Conservation (phyloP, 345 rosid genomes). For the Dipteronia dyeriana region DNA sequence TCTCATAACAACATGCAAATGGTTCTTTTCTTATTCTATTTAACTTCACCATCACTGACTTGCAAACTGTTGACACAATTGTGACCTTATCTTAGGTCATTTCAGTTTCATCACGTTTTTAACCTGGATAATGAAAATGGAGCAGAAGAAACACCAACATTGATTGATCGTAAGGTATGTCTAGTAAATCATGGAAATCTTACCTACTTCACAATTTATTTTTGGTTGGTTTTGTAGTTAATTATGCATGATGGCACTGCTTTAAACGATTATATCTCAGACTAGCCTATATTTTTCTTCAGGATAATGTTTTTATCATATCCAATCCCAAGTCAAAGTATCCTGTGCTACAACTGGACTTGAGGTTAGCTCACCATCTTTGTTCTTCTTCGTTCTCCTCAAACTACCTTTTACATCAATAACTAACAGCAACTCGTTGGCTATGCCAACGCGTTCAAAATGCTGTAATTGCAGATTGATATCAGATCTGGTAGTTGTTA, state of each 20-base stretch:
- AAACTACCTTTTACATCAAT: background rate
- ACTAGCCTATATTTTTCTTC: slow-evolving; percentile 22
- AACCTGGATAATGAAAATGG: slow-evolving; percentile 86
- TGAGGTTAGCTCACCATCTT: slow-evolving; percentile 49
- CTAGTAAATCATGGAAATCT: slow-evolving; percentile 4
- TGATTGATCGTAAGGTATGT: slow-evolving; percentile 86
- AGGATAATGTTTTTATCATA: slow-evolving; percentile 97
- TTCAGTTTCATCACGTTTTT: slow-evolving; percentile 83
- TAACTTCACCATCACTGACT: slow-evolving; percentile 10
- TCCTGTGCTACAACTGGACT: slow-evolving; percentile 89
- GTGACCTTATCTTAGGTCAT: slow-evolving; percentile 52
- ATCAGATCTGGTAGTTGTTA: slow-evolving; percentile 95
- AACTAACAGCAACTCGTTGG: slow-evolving; percentile 7
- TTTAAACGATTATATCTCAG: slow-evolving; percentile 3
- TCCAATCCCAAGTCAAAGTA: slow-evolving; percentile 96
- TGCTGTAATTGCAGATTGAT: slow-evolving; percentile 66
- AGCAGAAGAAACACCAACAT: slow-evolving; percentile 82
- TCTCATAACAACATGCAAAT: background rate
- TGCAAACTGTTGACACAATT: slow-evolving; percentile 32
- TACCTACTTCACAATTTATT: slow-evolving; percentile 13
- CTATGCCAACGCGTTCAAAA: slow-evolving; percentile 24
- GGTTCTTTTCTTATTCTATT: slow-evolving; percentile 3
- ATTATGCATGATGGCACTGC: background rate
- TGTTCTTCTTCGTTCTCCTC: background rate
- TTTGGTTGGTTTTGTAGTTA: background rate